Evolutionary conservation across 1,139 yeast genomes (phyloP).

Genomic region (Protomyces macrosporus): DNA sequence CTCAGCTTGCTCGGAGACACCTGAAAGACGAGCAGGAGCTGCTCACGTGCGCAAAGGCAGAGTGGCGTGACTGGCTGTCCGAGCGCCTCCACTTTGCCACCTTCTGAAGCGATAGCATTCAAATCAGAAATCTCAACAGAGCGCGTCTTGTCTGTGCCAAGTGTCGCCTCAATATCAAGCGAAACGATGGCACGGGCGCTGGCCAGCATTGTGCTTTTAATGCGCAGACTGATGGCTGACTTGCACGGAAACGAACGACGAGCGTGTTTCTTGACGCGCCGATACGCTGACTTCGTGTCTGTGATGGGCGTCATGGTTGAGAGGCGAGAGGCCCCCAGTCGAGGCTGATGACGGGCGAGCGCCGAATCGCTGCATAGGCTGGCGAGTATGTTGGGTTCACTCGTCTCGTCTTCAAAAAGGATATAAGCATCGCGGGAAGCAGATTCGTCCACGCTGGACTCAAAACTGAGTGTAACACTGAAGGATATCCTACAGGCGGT

Average conservation of each 20-base stretch:
- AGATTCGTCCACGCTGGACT: not conserved
- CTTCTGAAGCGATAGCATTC: not conserved
- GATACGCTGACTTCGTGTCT: not conserved
- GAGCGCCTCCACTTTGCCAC: not conserved
- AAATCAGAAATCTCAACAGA: not conserved
- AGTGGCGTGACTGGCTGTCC: not conserved
- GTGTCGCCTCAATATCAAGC: not conserved
- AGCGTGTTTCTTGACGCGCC: not conserved
- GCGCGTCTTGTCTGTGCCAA: not conserved
- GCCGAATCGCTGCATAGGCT: not conserved
- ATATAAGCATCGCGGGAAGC: not conserved
- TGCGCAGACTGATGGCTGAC: not conserved
- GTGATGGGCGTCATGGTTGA: not conserved
- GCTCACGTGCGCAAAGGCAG: not conserved
- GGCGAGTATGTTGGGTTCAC: not conserved
- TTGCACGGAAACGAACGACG: not conserved
- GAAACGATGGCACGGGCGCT: not conserved
- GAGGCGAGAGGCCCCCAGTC: not conserved
- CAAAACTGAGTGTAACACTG: not conserved
- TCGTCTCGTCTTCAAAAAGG: not conserved
- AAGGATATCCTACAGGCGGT: not conserved
- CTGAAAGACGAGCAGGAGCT: not conserved
- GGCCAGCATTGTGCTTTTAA: not conserved
- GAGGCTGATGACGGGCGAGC: not conserved
- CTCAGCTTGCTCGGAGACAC: not conserved